Conservation (phyloP, 345 rosid species). For the Brassica rapa region DNA sequence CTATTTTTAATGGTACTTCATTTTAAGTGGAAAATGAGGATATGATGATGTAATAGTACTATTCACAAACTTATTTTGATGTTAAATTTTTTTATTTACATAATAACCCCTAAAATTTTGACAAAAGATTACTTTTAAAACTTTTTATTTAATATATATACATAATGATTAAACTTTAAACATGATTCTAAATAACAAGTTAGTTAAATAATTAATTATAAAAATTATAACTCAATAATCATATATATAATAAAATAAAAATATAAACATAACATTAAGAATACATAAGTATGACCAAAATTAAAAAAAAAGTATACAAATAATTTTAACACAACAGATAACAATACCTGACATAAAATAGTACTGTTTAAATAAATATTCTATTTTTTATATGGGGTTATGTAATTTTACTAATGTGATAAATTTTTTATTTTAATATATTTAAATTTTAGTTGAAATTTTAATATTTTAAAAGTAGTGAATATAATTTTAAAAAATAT, state of each 20-base stretch:
- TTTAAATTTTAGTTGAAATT: not conserved
- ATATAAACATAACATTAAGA: not conserved
- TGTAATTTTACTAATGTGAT: not conserved
- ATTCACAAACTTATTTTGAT: not conserved
- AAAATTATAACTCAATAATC: not conserved
- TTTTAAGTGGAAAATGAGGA: not conserved
- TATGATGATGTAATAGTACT: not conserved
- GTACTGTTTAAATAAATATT: not conserved
- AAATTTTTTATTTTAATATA: no score
- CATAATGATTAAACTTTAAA: not conserved
- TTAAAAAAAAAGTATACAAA: no score
- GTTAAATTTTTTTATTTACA: not conserved
- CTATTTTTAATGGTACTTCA: not conserved
- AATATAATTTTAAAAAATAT: no score
- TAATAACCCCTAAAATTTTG: not conserved
- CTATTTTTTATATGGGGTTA: not conserved
- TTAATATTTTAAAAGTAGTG: not conserved
- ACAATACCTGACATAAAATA: not conserved
- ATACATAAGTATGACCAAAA: not conserved
- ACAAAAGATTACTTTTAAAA: no score
- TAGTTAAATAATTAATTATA: no score
- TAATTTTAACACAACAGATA: not conserved
- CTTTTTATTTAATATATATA: no score
- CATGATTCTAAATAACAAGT: not conserved
- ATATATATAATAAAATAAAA: no score